phyloP scores from a whole-genome alignment of 345 rosid genomes.

The Camelina laxa region DNA sequence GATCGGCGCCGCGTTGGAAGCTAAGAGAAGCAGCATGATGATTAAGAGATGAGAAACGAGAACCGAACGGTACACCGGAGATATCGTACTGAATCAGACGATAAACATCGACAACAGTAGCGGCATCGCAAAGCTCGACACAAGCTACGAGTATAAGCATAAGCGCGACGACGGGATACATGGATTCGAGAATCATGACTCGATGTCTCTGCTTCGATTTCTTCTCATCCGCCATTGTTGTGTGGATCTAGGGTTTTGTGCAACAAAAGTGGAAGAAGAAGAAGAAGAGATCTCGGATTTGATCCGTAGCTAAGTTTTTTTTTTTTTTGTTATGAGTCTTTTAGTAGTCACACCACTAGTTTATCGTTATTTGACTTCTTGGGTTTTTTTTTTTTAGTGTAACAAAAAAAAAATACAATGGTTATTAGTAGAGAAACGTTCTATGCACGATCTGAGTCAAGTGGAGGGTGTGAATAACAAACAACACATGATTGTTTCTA shows the following conservation, averaged over 20 bases:
- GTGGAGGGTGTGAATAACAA: too few species aligned
- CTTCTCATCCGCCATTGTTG: constrained; percentile 42
- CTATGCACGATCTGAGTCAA: not conserved
- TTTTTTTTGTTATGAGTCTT: too few species aligned
- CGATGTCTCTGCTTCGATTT: constrained; percentile 46
- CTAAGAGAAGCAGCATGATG: constrained; percentile 90
- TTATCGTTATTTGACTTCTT: not conserved
- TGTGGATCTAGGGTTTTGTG: constrained; percentile 65
- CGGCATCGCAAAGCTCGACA: constrained; percentile 94
- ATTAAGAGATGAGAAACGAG: constrained; percentile 87
- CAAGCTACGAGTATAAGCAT: constrained; percentile 79
- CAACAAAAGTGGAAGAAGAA: not conserved
- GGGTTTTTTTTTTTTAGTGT: not conserved
- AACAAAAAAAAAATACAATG: not conserved
- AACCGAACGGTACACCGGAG: constrained; percentile 87
- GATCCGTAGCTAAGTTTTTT: not conserved
- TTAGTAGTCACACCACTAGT: not conserved
- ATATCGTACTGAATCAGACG: constrained; percentile 96
- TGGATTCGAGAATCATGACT: constrained; percentile 55
- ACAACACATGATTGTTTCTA: too few species aligned
- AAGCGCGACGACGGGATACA: constrained; percentile 69
- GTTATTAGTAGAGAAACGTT: not conserved
- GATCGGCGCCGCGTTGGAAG: constrained; percentile 78
- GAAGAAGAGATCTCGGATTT: constrained; percentile 40
- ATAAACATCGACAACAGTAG: constrained; percentile 95